Evolutionary conservation across 2,329 filamentous ascomycete genomes (phyloP).

Genomic region (Sporothrix dimorphospora): DNA sequence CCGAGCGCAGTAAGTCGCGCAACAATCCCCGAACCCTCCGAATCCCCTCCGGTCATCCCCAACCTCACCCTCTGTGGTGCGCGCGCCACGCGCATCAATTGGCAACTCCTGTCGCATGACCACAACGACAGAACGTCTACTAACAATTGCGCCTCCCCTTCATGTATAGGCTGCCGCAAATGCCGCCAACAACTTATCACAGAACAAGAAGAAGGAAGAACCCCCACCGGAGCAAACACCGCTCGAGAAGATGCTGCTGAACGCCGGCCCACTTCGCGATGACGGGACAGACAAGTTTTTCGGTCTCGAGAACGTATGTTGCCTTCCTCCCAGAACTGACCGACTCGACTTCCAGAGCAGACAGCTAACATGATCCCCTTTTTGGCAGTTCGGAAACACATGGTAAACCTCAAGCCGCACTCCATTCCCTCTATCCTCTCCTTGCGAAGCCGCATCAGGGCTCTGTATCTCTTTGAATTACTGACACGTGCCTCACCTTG

Average conservation of each 20-base stretch:
- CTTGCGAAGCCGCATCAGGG: too few species aligned
- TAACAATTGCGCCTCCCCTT: conserved; percentile 7
- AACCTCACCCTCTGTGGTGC: conserved; percentile 20
- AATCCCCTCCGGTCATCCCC: neutral
- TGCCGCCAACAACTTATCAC: conserved; percentile 46
- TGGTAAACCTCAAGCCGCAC: conserved; percentile 64
- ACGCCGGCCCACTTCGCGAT: conserved; percentile 76
- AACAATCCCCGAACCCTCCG: neutral
- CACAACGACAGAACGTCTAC: neutral
- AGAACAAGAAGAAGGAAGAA: conserved; percentile 59
- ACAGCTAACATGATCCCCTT: conserved; percentile 42
- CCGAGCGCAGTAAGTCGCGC: conserved; percentile 55
- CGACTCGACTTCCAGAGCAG: neutral
- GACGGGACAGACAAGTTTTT: conserved; percentile 99
- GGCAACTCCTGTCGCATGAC: neutral
- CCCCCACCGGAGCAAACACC: conserved; percentile 62
- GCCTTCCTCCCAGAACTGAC: conserved; percentile 20
- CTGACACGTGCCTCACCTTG: neutral
- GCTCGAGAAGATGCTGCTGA: conserved; percentile 74
- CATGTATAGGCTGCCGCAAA: conserved; percentile 48
- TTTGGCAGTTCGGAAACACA: conserved; percentile 85
- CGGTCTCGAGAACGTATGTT: conserved; percentile 92
- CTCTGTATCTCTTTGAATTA: too few species aligned
- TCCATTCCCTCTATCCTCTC: neutral
- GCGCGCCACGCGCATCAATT: neutral